Percentiles rank a stretch among this genome's conserved stretches.
These are phyloP conservation scores for Trichoderma pleuroti DNA, from an alignment of 2,329 filamentous ascomycete species.

Conservation along the genomic window DNA sequence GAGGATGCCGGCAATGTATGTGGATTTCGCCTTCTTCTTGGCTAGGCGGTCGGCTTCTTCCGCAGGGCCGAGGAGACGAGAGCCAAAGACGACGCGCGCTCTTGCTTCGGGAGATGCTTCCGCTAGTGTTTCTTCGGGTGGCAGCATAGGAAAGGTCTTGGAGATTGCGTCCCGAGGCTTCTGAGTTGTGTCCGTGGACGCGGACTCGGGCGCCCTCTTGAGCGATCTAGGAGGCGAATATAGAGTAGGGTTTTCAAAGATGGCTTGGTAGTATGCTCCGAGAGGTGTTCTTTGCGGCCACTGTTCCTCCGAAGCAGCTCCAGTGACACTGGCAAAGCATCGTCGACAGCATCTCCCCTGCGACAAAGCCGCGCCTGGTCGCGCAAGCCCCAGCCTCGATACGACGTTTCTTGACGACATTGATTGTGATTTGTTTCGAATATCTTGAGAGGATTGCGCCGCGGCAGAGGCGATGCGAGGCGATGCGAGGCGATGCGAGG, in stretches of 20 bases:
- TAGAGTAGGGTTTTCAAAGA: slow-evolving; percentile 47
- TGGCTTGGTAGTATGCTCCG: slow-evolving; percentile 57
- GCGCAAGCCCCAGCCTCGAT: slow-evolving; percentile 31
- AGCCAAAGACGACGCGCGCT: slow-evolving; percentile 74
- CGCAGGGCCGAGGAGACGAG: slow-evolving; percentile 68
- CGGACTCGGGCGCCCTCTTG: slow-evolving; percentile 42
- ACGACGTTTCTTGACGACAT: slow-evolving; percentile 30
- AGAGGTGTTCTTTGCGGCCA: slow-evolving; percentile 45
- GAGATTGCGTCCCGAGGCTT: slow-evolving; percentile 7
- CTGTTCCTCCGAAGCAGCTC: slow-evolving; percentile 24
- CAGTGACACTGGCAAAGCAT: slow-evolving; percentile 29
- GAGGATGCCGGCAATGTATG: slow-evolving; percentile 69
- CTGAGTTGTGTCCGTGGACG: slow-evolving; percentile 32
- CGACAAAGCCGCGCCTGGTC: slow-evolving; percentile 22
- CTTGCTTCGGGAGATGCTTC: slow-evolving; percentile 50
- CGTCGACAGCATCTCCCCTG: slow-evolving; percentile 23
- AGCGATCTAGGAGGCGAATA: slow-evolving; percentile 40
- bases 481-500: not conserved
- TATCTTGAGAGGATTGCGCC: not conserved
- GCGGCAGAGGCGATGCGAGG: not conserved
- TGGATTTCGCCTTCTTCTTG: slow-evolving; percentile 56
- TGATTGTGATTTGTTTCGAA: slow-evolving; percentile 25
- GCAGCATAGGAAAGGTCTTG: slow-evolving; percentile 16
- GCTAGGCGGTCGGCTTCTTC: slow-evolving; percentile 61
- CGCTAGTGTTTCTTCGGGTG: slow-evolving; percentile 18